phyloP scores from a whole-genome alignment of 192 early-diverging fungal genomes.

The Podila epigama region DNA sequence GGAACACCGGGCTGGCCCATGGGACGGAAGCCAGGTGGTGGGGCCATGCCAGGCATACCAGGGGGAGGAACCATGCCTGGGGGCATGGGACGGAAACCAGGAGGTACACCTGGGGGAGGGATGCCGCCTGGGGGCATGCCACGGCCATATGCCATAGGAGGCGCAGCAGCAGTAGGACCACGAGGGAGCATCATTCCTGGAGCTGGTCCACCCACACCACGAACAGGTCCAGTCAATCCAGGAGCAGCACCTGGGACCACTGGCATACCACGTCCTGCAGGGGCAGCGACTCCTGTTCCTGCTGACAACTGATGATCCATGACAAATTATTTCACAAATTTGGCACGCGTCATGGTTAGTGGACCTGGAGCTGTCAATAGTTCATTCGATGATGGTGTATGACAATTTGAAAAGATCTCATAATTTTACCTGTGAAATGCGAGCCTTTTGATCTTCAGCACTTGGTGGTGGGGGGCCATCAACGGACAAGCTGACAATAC shows the following conservation, averaged over 20 bases:
- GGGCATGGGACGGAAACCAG: constrained; percentile 63
- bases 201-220: constrained; percentile 95
- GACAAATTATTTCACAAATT: background rate
- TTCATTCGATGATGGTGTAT: background rate
- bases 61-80: constrained; percentile 68
- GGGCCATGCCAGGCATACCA: constrained; percentile 60
- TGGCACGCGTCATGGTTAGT: background rate
- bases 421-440: constrained; percentile 48
- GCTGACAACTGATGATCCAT: constrained; percentile 12
- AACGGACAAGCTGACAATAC: constrained; percentile 88
- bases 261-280: constrained; percentile 65
- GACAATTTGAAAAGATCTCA: background rate
- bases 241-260: constrained; percentile 60
- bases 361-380: background rate
- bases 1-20: constrained; percentile 57
- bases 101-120: constrained; percentile 65
- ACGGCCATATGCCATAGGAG: constrained; percentile 80
- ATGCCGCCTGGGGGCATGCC: constrained; percentile 65
- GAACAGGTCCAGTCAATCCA: constrained; percentile 89
- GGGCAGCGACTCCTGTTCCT: constrained; percentile 26
- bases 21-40: constrained; percentile 58
- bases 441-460: constrained; percentile 55
- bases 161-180: constrained; percentile 68
- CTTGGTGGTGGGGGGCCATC: constrained; percentile 87
- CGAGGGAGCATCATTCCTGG: constrained; percentile 89